A percentile compares a stretch with the other conserved stretches of the same genome.
phyloP scores from a whole-genome alignment of 352 stramenopile species.

The Pythium pyrilobum region DNA sequence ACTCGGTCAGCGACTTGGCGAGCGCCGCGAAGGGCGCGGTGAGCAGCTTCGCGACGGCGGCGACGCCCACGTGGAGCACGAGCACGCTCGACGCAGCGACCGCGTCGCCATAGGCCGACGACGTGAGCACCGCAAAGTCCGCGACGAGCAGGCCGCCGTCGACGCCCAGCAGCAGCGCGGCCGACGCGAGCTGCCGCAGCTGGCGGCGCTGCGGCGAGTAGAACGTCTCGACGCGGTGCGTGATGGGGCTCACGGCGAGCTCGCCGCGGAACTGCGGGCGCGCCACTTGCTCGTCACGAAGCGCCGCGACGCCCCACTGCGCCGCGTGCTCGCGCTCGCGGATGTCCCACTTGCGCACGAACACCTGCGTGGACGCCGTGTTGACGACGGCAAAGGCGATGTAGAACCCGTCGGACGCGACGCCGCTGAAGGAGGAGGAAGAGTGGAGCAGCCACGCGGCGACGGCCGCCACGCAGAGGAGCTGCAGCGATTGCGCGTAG shows the following conservation, averaged over 20 bases:
- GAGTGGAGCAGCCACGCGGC: conserved; percentile 22
- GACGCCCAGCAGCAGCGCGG: conserved; percentile 16
- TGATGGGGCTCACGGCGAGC: conserved; percentile 43
- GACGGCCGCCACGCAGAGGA: conserved; percentile 26
- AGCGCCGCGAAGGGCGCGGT: conserved; percentile 20
- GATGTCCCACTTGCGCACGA: conserved; percentile 63
- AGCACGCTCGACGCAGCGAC: conserved; percentile 12
- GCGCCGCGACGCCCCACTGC: conserved; percentile 44
- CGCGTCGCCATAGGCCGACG: conserved; percentile 22
- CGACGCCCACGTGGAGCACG: conserved; percentile 29
- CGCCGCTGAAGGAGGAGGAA: background rate
- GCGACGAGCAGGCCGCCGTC: conserved; percentile 19
- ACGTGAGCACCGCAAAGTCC: conserved; percentile 36
- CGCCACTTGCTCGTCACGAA: conserved; percentile 15
- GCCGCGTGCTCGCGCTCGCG: conserved; percentile 30
- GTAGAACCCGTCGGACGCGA: conserved; percentile 7
- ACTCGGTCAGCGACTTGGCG: conserved; percentile 40
- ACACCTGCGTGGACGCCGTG: conserved; percentile 35
- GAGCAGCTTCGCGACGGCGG: conserved; percentile 36
- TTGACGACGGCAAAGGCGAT: conserved; percentile 44
- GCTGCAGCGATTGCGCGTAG: conserved; percentile 38
- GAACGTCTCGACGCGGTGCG: conserved; percentile 47
- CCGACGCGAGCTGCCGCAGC: conserved; percentile 23
- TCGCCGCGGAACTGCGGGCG: conserved; percentile 56
- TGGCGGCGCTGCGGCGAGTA: conserved; percentile 29